These are phyloP conservation scores for Tolypocladium paradoxum DNA, from an alignment of 2,329 filamentous ascomycete genomes.

Conservation along the genomic window DNA sequence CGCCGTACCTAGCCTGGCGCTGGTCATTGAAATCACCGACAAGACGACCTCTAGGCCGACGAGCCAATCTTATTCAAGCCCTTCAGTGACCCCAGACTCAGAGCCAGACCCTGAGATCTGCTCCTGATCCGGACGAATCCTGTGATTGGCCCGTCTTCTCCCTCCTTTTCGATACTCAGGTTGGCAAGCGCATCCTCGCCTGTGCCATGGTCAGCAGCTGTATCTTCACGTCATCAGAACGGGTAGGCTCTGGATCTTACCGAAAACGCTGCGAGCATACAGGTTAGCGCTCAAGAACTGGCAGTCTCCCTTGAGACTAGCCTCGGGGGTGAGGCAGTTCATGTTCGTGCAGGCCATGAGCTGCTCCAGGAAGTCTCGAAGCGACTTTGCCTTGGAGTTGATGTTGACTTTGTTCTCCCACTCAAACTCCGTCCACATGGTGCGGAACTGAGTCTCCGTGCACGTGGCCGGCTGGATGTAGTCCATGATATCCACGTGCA, in stretches of 20 bases:
- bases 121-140: constrained; percentile 97
- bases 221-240: neutral
- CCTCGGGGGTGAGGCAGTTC: constrained; percentile 93
- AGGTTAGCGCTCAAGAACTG: constrained; percentile 96
- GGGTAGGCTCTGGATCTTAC: constrained; percentile 43
- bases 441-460: constrained; percentile 95
- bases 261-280: constrained; percentile 94
- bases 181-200: constrained; percentile 98
- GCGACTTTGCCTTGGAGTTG: constrained; percentile 87
- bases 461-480: constrained; percentile 97
- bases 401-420: constrained; percentile 99
- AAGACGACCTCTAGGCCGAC: constrained; percentile 3
- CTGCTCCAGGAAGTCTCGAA: constrained; percentile 85
- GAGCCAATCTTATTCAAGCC: constrained; percentile 73
- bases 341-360: constrained; percentile 98
- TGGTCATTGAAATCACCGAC: neutral
- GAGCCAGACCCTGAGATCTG: constrained; percentile 85
- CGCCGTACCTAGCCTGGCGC: neutral
- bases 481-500: constrained; percentile 99
- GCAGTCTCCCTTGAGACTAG: constrained; percentile 92
- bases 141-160: constrained; percentile 87
- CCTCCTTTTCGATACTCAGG: constrained; percentile 94
- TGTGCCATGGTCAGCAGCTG: constrained; percentile 28
- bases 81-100: constrained; percentile 90
- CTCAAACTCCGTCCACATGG: constrained; percentile 99